These are phyloP conservation scores for Colletotrichum musicola DNA, from an alignment of 2,329 filamentous ascomycete species.

Conservation along the genomic window DNA sequence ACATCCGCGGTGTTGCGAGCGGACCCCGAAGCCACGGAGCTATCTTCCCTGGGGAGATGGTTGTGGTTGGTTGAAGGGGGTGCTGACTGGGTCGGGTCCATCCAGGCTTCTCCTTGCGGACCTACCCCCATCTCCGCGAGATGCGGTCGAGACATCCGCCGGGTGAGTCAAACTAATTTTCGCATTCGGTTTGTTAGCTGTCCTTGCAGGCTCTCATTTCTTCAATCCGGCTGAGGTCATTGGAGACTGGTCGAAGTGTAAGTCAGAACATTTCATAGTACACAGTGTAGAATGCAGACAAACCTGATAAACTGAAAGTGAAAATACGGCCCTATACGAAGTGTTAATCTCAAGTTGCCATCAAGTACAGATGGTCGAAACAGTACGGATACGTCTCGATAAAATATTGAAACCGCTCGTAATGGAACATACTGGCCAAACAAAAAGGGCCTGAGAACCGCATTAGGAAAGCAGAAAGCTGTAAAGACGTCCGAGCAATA, in stretches of 20 bases:
- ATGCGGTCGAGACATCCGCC: not conserved
- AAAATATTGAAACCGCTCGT: not conserved
- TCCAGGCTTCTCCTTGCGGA: slow-evolving; percentile 4
- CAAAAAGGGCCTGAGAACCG: not conserved
- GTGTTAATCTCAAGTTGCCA: too few species aligned
- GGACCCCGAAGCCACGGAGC: slow-evolving; percentile 27
- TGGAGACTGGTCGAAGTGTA: not conserved
- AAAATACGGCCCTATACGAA: not conserved
- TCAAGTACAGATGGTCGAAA: too few species aligned
- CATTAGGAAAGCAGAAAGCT: not conserved
- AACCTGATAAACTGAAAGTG: not conserved
- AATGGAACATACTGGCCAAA: not conserved
- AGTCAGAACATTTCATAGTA: not conserved
- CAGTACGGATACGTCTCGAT: too few species aligned
- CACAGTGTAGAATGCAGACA: not conserved
- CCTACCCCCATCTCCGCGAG: not conserved
- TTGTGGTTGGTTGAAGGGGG: not conserved
- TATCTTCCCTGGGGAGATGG: not conserved
- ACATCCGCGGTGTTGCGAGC: slow-evolving; percentile 25
- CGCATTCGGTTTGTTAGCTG: not conserved
- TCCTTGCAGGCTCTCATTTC: not conserved
- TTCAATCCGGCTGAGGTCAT: not conserved
- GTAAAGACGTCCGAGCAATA: not conserved
- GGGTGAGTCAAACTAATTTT: not conserved
- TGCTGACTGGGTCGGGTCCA: not conserved